phyloP scores from a whole-genome alignment of 805 yeast genomes.

The Candida maltosa region DNA sequence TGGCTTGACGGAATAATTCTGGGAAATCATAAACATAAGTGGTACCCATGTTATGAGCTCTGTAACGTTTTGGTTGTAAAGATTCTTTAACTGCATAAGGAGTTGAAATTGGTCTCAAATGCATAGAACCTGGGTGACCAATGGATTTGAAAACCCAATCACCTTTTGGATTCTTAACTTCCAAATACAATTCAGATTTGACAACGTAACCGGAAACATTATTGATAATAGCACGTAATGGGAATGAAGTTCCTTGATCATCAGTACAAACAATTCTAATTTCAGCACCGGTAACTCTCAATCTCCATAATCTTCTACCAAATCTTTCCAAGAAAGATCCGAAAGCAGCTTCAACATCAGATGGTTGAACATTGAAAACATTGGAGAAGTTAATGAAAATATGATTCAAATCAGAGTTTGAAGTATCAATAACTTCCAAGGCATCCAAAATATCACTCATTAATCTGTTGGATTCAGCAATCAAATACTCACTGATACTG shows the following conservation, averaged over 20 bases:
- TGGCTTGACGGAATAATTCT: conserved; percentile 93
- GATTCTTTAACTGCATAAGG: conserved; percentile 98
- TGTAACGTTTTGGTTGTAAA: conserved; percentile 96
- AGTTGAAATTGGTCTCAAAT: conserved; percentile 89
- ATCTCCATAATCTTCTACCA: conserved; percentile 94
- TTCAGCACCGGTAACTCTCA: conserved; percentile 96
- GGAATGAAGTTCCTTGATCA: conserved; percentile 84
- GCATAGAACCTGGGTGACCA: conserved; percentile 96
- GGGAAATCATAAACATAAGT: conserved; percentile 99
- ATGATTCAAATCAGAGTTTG: conserved; percentile 94
- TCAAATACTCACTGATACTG: conserved; percentile 87
- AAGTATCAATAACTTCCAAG: conserved; percentile 87
- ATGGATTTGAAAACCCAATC: conserved; percentile 97
- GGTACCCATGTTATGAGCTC: conserved; percentile 97
- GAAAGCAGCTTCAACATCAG: conserved; percentile 95
- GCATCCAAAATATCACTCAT: conserved; percentile 96
- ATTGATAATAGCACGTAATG: conserved; percentile 93
- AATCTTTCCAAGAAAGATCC: conserved; percentile 97
- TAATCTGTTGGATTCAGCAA: conserved; percentile 92
- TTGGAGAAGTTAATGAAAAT: conserved; percentile 96
- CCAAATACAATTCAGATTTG: conserved; percentile 91
- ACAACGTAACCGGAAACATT: conserved; percentile 97
- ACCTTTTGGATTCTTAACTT: conserved; percentile 85
- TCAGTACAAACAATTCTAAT: conserved; percentile 94
- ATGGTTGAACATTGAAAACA: conserved; percentile 89